Evolutionary conservation across 1,284 basidiomycete genomes (phyloP).

Genomic region (Puccinia hordei): DNA sequence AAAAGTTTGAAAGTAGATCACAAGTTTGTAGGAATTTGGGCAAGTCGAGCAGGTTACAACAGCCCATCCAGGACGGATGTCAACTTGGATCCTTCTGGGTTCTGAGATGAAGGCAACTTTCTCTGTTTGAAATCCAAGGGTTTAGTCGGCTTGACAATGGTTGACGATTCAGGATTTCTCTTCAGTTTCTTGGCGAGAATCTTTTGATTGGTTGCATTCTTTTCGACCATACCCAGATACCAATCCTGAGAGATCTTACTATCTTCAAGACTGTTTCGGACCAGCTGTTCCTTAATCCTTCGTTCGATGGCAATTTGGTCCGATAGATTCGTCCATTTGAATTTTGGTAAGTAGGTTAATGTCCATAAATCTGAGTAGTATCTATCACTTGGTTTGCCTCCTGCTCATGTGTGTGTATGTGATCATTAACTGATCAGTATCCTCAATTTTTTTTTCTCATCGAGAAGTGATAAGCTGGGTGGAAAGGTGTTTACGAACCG

Average conservation of each 20-base stretch:
- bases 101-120: not conserved
- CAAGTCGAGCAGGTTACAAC: not conserved
- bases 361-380: slow-evolving; percentile 99
- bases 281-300: slow-evolving; percentile 78
- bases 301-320: slow-evolving; percentile 99
- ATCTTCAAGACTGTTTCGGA: slow-evolving; percentile 86
- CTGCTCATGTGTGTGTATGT: not conserved
- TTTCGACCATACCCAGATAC: slow-evolving; percentile 91
- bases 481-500: slow-evolving; percentile 58
- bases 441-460: not conserved
- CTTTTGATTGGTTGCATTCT: slow-evolving; percentile 85
- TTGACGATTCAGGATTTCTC: not conserved
- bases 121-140: slow-evolving; percentile 16
- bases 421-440: not conserved
- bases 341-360: slow-evolving; percentile 96
- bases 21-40: no score
- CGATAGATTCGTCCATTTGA: slow-evolving; percentile 98
- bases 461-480: not conserved
- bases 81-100: not conserved
- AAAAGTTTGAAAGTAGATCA: no score
- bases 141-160: not conserved
- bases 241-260: slow-evolving; percentile 86
- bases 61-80: slow-evolving; percentile 12
- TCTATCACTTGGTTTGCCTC: slow-evolving; percentile 81
- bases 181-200: slow-evolving; percentile 67